These are phyloP conservation scores for Yarrowia hollandica DNA, from an alignment of 805 yeast genomes.

Conservation along the genomic window DNA sequence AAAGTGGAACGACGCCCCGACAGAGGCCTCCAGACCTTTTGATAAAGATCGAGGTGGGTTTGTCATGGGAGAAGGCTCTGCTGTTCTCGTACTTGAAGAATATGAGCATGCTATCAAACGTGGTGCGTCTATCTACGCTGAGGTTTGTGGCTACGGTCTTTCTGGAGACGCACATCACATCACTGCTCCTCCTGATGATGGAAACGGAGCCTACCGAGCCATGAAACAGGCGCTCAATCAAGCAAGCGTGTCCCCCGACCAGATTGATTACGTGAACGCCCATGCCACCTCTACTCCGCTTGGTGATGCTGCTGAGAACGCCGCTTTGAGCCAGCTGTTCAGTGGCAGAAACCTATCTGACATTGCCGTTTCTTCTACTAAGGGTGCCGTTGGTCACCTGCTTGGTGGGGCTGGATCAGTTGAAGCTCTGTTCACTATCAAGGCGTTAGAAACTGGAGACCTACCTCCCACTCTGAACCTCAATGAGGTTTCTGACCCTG, in stretches of 20 bases:
- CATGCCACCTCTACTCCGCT: constrained; percentile 92
- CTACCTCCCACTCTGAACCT: constrained; percentile 85
- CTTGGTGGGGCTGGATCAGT: constrained; percentile 96
- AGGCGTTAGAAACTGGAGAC: constrained; percentile 56
- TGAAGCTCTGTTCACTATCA: constrained; percentile 77
- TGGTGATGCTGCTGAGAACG: constrained; percentile 87
- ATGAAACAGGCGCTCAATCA: constrained; percentile 70
- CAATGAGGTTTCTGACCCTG: constrained; percentile 50
- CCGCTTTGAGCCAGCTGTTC: constrained; percentile 61
- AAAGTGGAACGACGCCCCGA: constrained; percentile 59
- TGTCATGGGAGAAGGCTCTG: constrained; percentile 92
- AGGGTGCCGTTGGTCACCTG: constrained; percentile 91
- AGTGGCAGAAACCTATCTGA: constrained; percentile 38
- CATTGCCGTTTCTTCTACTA: constrained; percentile 67
- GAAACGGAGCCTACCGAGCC: constrained; percentile 80
- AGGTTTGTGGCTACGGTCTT: constrained; percentile 82
- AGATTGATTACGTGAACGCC: constrained; percentile 82
- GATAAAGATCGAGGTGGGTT: constrained; percentile 79
- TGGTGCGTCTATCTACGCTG: constrained; percentile 71
- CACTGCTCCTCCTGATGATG: constrained; percentile 83
- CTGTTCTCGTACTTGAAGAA: constrained; percentile 73
- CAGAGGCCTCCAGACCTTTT: constrained; percentile 79
- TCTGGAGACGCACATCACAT: constrained; percentile 92
- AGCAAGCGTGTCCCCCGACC: constrained; percentile 49
- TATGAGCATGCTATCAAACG: constrained; percentile 70